A percentile compares a stretch with the other conserved stretches of the same genome.
These are phyloP conservation scores for Gigaspora rosea DNA, from an alignment of 192 early-diverging fungal species.

Conservation along the genomic window DNA sequence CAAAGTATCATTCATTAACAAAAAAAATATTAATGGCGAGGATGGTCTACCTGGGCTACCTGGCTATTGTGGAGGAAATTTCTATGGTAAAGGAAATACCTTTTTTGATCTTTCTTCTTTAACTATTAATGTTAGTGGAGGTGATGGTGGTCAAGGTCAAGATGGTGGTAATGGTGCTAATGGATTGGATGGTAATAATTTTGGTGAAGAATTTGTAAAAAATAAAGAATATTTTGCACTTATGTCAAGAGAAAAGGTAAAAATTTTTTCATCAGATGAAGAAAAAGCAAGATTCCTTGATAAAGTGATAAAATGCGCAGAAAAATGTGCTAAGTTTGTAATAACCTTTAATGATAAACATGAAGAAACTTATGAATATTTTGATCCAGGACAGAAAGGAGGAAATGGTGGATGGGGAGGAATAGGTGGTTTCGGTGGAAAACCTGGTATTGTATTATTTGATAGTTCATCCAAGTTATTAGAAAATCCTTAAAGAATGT, in stretches of 20 bases:
- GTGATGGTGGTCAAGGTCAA: slow-evolving; percentile 5
- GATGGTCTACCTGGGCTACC: slow-evolving; percentile 1
- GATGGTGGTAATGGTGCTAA: slow-evolving; percentile 1
- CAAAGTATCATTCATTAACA: no score
- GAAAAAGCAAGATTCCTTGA: no score
- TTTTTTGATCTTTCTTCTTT: slow-evolving; percentile 7
- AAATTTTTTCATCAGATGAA: no score
- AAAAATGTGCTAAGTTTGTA: neutral
- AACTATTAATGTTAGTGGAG: slow-evolving; percentile 12
- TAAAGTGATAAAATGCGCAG: neutral
- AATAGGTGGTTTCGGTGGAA: neutral
- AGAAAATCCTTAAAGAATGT: neutral
- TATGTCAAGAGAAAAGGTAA: neutral
- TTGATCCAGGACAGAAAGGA: slow-evolving; percentile 11
- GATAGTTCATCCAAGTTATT: neutral
- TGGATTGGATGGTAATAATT: neutral
- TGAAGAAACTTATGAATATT: neutral
- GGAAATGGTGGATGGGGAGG: slow-evolving; percentile 1
- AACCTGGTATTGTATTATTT: neutral
- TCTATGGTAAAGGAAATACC: neutral
- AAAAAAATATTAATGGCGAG: neutral
- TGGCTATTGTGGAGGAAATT: neutral
- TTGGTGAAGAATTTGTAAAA: neutral
- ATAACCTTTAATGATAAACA: neutral
- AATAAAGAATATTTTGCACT: neutral